Evolutionary conservation across 2,329 filamentous ascomycete genomes (phyloP).

Genomic region (Pochonia chlamydosporia): DNA sequence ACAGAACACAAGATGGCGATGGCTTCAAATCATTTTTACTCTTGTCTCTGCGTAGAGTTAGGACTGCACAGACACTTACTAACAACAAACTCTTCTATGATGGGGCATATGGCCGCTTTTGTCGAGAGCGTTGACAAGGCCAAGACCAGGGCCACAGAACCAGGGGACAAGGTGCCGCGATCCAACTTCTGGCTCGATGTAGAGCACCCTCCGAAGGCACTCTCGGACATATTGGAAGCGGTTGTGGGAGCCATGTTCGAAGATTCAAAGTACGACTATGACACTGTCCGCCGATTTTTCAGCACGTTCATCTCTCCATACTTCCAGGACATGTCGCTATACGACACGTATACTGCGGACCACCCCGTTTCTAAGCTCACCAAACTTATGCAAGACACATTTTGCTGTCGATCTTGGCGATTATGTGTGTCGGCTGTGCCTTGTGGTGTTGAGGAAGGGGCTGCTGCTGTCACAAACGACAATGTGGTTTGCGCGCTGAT

Average conservation of each 20-base stretch:
- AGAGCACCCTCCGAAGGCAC: constrained; percentile 61
- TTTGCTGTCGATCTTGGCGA: constrained; percentile 58
- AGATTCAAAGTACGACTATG: constrained; percentile 75
- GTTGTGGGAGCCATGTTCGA: constrained; percentile 89
- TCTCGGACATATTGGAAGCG: constrained; percentile 84
- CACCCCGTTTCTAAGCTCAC: constrained; percentile 75
- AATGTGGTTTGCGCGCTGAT: constrained; percentile 67
- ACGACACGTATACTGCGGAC: constrained; percentile 80
- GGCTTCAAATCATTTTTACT: constrained; percentile 93
- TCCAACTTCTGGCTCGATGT: constrained; percentile 64
- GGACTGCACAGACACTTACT: constrained; percentile 71
- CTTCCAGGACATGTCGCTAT: constrained; percentile 81
- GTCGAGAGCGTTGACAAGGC: constrained; percentile 53
- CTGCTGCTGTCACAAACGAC: constrained; percentile 32
- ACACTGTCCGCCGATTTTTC: constrained; percentile 72
- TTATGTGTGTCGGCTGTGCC: constrained; percentile 43
- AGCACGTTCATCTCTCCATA: constrained; percentile 65
- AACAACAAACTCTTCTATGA: constrained; percentile 36
- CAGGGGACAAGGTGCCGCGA: constrained; percentile 23
- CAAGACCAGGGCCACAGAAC: constrained; percentile 24
- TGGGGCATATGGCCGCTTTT: constrained; percentile 45
- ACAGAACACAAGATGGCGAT: constrained; percentile 99
- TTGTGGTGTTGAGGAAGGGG: constrained; percentile 34
- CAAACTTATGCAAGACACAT: constrained; percentile 55
- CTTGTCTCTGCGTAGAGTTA: constrained; percentile 71